phyloP scores from a whole-genome alignment of 169 alveolate species.

The Plasmodium coatneyi region DNA sequence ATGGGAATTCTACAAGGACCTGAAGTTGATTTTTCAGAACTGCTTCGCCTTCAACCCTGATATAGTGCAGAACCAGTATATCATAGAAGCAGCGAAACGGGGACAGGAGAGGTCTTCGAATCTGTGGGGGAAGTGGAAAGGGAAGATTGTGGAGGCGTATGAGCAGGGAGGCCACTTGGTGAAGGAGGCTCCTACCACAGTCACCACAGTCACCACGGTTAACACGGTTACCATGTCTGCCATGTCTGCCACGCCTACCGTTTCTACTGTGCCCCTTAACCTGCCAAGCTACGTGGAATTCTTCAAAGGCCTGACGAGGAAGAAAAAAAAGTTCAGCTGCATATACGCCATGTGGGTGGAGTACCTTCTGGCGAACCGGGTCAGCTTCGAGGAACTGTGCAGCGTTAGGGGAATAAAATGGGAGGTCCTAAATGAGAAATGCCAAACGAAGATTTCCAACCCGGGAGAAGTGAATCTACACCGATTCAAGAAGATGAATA shows the following conservation, averaged over 20 bases:
- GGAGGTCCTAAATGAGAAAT: constrained; percentile 8
- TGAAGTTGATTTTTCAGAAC: constrained; percentile 44
- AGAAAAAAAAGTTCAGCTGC: constrained; percentile 39
- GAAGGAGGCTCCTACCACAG: background rate
- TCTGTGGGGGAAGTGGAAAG: constrained; percentile 45
- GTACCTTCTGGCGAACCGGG: constrained; percentile 12
- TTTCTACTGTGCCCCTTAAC: background rate
- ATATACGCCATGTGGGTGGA: constrained; percentile 31
- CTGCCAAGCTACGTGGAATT: constrained; percentile 8
- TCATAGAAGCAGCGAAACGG: constrained; percentile 44
- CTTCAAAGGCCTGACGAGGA: constrained; percentile 25
- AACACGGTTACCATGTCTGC: background rate
- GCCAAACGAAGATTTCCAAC: background rate
- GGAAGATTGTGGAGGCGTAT: background rate
- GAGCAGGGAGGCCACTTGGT: background rate
- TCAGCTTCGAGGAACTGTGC: constrained; percentile 9
- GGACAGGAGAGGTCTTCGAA: constrained; percentile 17
- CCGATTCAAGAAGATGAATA: constrained; percentile 6
- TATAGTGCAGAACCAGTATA: constrained; percentile 23
- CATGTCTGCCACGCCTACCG: too few relatives aligned
- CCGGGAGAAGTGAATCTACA: background rate
- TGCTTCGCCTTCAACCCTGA: constrained; percentile 62
- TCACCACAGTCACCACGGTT: background rate
- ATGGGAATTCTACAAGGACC: constrained; percentile 6
- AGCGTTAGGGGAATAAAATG: constrained; percentile 11